Conservation (phyloP, 2,329 filamentous ascomycete genomes). For the Colletotrichum caudatum region DNA sequence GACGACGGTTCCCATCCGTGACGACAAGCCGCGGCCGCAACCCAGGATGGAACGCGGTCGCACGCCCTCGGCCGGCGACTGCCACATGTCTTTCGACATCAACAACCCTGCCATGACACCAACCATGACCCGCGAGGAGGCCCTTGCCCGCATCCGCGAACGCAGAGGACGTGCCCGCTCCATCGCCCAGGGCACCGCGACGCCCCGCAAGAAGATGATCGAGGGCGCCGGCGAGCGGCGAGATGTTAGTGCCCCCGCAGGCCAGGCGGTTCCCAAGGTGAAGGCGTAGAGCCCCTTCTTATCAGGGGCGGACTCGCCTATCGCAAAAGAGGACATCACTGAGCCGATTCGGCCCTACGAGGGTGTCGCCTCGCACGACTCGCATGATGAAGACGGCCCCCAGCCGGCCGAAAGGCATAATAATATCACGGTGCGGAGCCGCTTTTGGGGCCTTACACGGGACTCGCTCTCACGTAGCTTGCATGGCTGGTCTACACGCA, state of each 20-base stretch:
- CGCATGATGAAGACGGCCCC: neutral
- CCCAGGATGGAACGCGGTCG: conserved; percentile 60
- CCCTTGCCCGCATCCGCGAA: conserved; percentile 80
- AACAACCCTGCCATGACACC: conserved; percentile 71
- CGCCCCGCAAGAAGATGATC: conserved; percentile 70
- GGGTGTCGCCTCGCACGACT: neutral
- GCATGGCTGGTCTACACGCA: conserved; percentile 28
- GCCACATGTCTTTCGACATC: conserved; percentile 61
- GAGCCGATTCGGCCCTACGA: neutral
- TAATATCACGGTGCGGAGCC: conserved; percentile 12
- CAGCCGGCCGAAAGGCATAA: neutral
- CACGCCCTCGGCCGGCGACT: conserved; percentile 57
- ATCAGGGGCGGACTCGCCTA: conserved; percentile 6
- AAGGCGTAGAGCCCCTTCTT: conserved; percentile 38
- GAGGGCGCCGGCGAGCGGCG: conserved; percentile 60
- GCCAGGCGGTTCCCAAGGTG: conserved; percentile 34
- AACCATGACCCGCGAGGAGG: conserved; percentile 79
- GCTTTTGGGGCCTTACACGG: conserved; percentile 34
- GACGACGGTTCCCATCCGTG: conserved; percentile 64
- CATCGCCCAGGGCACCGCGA: conserved; percentile 72
- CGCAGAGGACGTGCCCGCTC: conserved; percentile 78
- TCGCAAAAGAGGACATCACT: neutral
- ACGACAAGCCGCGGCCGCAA: conserved; percentile 53
- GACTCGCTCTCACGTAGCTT: conserved; percentile 28
- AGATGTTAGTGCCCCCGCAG: conserved; percentile 61